These are phyloP conservation scores for Lachancea sp. DNA, from an alignment of 805 yeast genomes.

Conservation along the genomic window DNA sequence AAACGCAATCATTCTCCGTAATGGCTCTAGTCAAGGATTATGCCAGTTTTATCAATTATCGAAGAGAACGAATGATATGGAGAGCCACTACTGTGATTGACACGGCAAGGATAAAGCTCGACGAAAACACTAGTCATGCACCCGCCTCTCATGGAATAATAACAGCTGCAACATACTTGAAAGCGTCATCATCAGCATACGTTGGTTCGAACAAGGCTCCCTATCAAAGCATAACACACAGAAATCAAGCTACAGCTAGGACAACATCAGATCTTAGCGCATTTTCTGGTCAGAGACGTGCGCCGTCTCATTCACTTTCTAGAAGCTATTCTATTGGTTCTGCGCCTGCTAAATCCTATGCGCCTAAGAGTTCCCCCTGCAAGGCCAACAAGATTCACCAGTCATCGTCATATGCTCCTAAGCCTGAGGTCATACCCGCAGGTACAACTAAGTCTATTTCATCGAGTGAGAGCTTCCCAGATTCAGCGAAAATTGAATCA, in stretches of 20 bases:
- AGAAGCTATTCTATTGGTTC: slow-evolving; percentile 1
- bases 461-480: background rate
- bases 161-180: slow-evolving; percentile 28
- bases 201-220: background rate
- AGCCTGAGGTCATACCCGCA: background rate
- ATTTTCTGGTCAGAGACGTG: slow-evolving; percentile 6
- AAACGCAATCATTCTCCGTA: slow-evolving; percentile 16
- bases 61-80: slow-evolving; percentile 30
- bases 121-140: slow-evolving; percentile 12
- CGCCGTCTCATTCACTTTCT: slow-evolving; percentile 13
- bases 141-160: slow-evolving; percentile 17
- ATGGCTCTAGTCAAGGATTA: slow-evolving; percentile 25
- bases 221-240: background rate
- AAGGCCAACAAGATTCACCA: background rate
- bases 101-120: slow-evolving; percentile 16
- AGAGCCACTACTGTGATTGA: slow-evolving; percentile 19
- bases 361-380: slow-evolving; percentile 10
- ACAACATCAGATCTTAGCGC: background rate
- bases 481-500: background rate
- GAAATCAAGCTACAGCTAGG: background rate
- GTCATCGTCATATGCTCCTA: slow-evolving; percentile 4
- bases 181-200: background rate
- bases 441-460: background rate
- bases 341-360: slow-evolving; percentile 10
- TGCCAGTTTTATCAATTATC: slow-evolving; percentile 20